A percentile compares a stretch with the other conserved stretches of the same genome.
phyloP scores from a whole-genome alignment of 208 protist species.

The Crithidia fasciculata region DNA sequence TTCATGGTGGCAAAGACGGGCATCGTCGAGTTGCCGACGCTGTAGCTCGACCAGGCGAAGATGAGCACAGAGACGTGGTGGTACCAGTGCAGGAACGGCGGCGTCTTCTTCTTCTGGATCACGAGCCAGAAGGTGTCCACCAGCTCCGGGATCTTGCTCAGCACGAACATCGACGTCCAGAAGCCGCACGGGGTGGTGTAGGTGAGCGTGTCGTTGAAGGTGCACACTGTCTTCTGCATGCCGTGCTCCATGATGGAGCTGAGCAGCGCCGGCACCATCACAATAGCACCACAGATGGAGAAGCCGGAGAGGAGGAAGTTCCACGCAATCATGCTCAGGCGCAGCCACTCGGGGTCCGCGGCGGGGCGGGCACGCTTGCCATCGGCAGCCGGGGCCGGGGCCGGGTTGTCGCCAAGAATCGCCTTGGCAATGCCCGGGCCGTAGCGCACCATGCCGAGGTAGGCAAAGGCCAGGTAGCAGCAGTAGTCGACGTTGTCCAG shows the following conservation, averaged over 20 bases:
- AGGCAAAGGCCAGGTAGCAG: slow-evolving; percentile 49
- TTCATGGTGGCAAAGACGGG: slow-evolving; percentile 93
- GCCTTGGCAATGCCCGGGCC: slow-evolving; percentile 48
- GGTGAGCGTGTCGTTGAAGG: slow-evolving; percentile 42
- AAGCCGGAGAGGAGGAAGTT: slow-evolving; percentile 88
- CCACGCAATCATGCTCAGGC: slow-evolving; percentile 74
- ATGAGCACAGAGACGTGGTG: slow-evolving; percentile 94
- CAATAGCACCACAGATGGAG: slow-evolving; percentile 70
- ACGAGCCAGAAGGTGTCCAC: slow-evolving; percentile 86
- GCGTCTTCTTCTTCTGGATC: slow-evolving; percentile 79
- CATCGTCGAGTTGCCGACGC: slow-evolving; percentile 56
- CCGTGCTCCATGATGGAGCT: slow-evolving; percentile 32
- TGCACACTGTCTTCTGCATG: slow-evolving; percentile 65
- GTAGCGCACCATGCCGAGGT: slow-evolving; percentile 57
- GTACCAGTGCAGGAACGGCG: slow-evolving; percentile 91
- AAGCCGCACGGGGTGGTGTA: slow-evolving; percentile 59
- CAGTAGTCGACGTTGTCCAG: slow-evolving; percentile 40
- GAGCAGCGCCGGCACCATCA: slow-evolving; percentile 63
- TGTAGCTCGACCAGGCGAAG: slow-evolving; percentile 89
- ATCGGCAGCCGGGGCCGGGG: slow-evolving; percentile 24
- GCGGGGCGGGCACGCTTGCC: slow-evolving; percentile 37
- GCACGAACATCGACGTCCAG: slow-evolving; percentile 77
- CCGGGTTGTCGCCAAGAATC: slow-evolving; percentile 45
- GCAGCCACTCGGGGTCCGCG: slow-evolving; percentile 55
- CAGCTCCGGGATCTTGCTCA: slow-evolving; percentile 88